A percentile compares a stretch with the other conserved stretches of the same genome.
These are phyloP conservation scores for Cladosporium oxysporum DNA, from an alignment of 2,329 filamentous ascomycete species.

Conservation along the genomic window DNA sequence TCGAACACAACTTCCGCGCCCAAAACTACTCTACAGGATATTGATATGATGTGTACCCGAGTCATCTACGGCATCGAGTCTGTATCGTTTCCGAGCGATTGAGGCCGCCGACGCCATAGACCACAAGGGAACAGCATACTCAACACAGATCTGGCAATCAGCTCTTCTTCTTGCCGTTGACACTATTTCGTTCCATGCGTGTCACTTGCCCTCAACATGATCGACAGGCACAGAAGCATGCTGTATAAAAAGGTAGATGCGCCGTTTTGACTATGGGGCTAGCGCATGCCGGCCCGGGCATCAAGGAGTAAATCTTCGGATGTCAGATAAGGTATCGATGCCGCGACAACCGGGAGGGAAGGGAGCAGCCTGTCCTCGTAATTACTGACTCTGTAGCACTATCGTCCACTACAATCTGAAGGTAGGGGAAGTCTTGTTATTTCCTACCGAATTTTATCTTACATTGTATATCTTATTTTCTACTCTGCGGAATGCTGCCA, in stretches of 20 bases:
- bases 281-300: slow-evolving; percentile 5
- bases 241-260: not conserved
- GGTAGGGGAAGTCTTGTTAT: not conserved
- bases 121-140: not conserved
- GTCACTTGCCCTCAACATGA: not conserved
- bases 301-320: slow-evolving; percentile 1
- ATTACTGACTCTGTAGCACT: not conserved
- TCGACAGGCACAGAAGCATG: not conserved
- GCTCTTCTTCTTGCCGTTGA: not conserved
- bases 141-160: not conserved
- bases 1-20: not conserved
- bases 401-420: not conserved
- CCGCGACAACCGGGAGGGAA: not conserved
- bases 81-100: not conserved
- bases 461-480: not conserved
- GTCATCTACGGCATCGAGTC: not conserved
- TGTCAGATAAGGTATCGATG: slow-evolving; percentile 3
- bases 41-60: not conserved
- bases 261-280: not conserved
- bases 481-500: not conserved
- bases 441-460: not conserved
- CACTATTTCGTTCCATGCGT: not conserved
- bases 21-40: not conserved
- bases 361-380: not conserved
- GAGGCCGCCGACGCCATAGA: not conserved